These are phyloP conservation scores for Strobilomyces echinocephalus DNA, from an alignment of 768 basidiomycete genomes.

Conservation along the genomic window DNA sequence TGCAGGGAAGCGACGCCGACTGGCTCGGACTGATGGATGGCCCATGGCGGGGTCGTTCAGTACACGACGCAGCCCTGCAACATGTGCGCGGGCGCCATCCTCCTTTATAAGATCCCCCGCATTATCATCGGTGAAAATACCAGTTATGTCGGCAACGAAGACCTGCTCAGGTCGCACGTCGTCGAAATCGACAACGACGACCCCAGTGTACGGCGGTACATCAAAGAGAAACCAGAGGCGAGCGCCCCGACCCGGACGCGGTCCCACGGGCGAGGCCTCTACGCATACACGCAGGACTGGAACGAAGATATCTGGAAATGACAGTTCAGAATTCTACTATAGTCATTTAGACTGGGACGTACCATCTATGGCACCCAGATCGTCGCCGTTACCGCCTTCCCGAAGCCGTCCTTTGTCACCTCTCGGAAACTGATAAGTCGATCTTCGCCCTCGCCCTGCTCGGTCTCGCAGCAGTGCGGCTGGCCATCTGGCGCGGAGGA, in stretches of 20 bases:
- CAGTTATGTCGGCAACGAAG: conserved; percentile 52
- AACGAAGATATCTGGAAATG: conserved; percentile 57
- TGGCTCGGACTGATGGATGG: too few species aligned
- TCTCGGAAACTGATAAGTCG: conserved; percentile 39
- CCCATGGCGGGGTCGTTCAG: too few species aligned
- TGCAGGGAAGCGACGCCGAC: conserved; percentile 51
- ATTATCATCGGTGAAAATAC: conserved; percentile 63
- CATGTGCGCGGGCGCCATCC: conserved; percentile 61
- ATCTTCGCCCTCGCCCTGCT: too few species aligned
- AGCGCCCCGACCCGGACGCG: not conserved
- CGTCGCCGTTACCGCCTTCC: conserved; percentile 29
- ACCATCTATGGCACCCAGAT: conserved; percentile 23
- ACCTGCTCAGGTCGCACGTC: conserved; percentile 46
- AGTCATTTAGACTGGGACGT: conserved; percentile 1
- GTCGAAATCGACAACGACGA: conserved; percentile 51
- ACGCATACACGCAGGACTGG: conserved; percentile 41
- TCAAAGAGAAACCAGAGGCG: conserved; percentile 52
- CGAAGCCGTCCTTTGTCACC: conserved; percentile 29
- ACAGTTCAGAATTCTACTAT: not conserved
- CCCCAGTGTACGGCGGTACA: conserved; percentile 51
- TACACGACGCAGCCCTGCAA: conserved; percentile 54
- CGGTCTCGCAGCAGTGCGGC: too few species aligned
- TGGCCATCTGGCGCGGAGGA: too few species aligned
- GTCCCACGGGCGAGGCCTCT: conserved; percentile 9
- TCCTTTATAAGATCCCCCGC: conserved; percentile 60